Evolutionary conservation across 768 basidiomycete genomes (phyloP).

Genomic region (Tephrocybe sp.): DNA sequence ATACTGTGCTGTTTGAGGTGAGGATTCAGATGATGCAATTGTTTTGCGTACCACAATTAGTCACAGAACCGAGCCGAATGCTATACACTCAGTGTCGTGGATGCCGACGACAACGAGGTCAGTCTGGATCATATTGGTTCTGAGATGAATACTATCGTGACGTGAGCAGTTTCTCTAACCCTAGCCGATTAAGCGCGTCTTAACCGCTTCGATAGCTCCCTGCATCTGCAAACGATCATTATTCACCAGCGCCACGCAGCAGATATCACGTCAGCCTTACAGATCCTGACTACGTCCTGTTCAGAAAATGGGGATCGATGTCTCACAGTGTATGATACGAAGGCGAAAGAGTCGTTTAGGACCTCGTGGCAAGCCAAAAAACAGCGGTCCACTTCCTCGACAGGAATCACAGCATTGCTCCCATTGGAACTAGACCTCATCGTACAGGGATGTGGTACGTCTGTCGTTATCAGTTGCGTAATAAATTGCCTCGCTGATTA

Average conservation of each 20-base stretch:
- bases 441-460: conserved; percentile 65
- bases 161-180: conserved; percentile 1
- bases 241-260: conserved; percentile 18
- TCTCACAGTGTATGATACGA: conserved; percentile 5
- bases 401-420: conserved; percentile 38
- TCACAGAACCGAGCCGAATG: conserved; percentile 40
- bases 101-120: conserved; percentile 34
- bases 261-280: conserved; percentile 21
- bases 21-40: background rate
- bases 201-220: conserved; percentile 6
- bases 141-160: conserved; percentile 8
- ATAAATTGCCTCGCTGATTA: no score
- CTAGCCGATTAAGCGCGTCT: background rate
- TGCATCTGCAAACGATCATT: conserved; percentile 18
- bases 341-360: conserved; percentile 2
- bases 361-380: conserved; percentile 28
- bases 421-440: conserved; percentile 60
- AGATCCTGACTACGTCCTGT: conserved; percentile 19
- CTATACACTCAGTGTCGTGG: conserved; percentile 31
- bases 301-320: conserved; percentile 15
- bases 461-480: background rate
- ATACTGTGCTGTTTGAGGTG: conserved; percentile 42
- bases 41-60: background rate
- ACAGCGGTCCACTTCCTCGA: background rate
- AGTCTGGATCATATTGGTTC: conserved; percentile 2